phyloP scores from a whole-genome alignment of 306 rosid species.

The Myrica gale region DNA sequence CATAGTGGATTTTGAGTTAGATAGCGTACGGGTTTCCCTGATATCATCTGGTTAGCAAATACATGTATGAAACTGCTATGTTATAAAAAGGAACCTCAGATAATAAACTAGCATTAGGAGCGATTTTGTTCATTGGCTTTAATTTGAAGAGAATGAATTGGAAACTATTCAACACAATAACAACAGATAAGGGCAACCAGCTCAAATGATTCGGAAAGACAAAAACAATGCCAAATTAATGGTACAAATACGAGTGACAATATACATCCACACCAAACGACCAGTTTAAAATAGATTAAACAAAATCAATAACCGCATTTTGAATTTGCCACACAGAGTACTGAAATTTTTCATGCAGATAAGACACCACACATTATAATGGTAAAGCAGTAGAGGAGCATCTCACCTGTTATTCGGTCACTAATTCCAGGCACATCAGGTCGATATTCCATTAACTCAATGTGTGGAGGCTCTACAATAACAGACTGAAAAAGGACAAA shows the following conservation, averaged over 20 bases:
- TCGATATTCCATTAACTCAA: slow-evolving; percentile 38
- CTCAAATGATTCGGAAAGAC: not conserved
- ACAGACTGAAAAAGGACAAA: slow-evolving; percentile 40
- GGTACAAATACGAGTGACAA: not conserved
- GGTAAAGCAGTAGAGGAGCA: slow-evolving; percentile 10
- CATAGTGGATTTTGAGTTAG: not conserved
- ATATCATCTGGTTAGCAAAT: not conserved
- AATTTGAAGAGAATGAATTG: not conserved
- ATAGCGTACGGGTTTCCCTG: not conserved
- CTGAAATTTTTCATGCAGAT: not conserved
- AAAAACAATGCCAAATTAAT: not conserved
- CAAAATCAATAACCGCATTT: not conserved
- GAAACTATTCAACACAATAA: not conserved
- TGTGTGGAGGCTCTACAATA: slow-evolving; percentile 40
- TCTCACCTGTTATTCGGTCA: slow-evolving; percentile 67
- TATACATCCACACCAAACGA: not conserved
- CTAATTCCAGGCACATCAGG: slow-evolving; percentile 72
- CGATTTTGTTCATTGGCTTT: not conserved
- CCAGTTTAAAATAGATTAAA: not conserved
- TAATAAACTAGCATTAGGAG: not conserved
- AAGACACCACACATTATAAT: not conserved
- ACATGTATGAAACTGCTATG: not conserved
- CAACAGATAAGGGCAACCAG: not conserved
- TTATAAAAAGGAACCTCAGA: not conserved
- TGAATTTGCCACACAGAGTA: not conserved